Conservation (phyloP, 2,329 filamentous ascomycete species). For the Sclerotinia trifoliorum region DNA sequence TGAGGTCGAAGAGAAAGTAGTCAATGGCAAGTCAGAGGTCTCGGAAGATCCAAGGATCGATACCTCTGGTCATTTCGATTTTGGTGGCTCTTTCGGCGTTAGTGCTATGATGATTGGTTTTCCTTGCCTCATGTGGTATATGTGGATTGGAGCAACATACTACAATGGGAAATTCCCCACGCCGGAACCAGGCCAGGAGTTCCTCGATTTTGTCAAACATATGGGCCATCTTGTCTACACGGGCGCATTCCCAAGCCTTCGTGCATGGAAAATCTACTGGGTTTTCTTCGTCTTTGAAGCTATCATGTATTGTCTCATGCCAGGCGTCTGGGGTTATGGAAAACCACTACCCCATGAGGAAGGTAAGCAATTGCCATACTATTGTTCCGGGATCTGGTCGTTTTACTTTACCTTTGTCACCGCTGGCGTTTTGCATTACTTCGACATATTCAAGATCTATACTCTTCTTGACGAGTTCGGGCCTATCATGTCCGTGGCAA, state of each 20-base stretch:
- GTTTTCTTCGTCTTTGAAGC: conserved; percentile 83
- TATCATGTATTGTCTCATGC: conserved; percentile 78
- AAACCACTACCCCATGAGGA: conserved; percentile 81
- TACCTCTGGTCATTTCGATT: conserved; percentile 69
- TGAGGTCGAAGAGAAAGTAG: conserved; percentile 22
- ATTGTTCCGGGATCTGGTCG: conserved; percentile 85
- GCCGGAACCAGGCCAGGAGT: conserved; percentile 63
- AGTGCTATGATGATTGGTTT: conserved; percentile 86
- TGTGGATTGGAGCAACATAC: conserved; percentile 96
- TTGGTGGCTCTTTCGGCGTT: conserved; percentile 82
- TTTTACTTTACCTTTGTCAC: conserved; percentile 83
- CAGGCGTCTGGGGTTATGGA: conserved; percentile 83
- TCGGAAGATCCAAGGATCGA: conserved; percentile 63
- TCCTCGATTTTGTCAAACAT: conserved; percentile 68
- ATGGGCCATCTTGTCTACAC: conserved; percentile 73
- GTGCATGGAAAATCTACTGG: conserved; percentile 95
- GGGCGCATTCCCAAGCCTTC: conserved; percentile 76
- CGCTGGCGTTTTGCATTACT: conserved; percentile 72
- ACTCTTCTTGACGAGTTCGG: conserved; percentile 95
- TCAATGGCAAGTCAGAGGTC: conserved; percentile 57
- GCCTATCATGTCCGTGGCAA: conserved; percentile 86
- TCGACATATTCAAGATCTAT: conserved; percentile 83
- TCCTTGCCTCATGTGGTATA: conserved; percentile 96
- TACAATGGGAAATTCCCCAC: conserved; percentile 81
- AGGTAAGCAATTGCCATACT: conserved; percentile 87